phyloP scores from a whole-genome alignment of 306 rosid species.

The Inga laurina region DNA sequence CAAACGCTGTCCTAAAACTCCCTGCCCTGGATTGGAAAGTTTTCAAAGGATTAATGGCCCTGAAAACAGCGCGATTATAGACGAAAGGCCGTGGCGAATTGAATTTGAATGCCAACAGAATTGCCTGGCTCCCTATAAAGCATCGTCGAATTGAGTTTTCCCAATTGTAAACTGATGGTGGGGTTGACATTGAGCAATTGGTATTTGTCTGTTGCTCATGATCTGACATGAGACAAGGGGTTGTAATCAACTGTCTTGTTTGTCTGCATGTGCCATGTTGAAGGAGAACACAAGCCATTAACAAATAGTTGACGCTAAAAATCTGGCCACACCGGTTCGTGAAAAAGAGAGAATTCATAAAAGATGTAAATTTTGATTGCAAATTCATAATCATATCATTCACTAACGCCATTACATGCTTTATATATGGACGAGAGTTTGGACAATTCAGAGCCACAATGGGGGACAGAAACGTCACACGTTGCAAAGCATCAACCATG shows the following conservation, averaged over 20 bases:
- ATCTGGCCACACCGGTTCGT: background rate
- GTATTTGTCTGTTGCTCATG: background rate
- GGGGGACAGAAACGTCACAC: slow-evolving; percentile 9
- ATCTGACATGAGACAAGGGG: background rate
- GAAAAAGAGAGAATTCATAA: background rate
- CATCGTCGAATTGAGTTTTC: background rate
- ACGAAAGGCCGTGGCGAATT: too few species aligned
- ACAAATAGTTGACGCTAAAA: background rate
- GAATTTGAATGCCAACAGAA: background rate
- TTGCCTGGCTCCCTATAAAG: background rate
- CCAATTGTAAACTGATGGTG: background rate
- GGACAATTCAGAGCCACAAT: background rate
- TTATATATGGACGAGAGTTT: background rate
- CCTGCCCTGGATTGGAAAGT: too few species aligned
- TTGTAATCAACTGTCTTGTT: background rate
- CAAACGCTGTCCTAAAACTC: too few species aligned
- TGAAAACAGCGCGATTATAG: background rate
- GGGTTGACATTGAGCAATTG: background rate
- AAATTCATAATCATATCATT: background rate
- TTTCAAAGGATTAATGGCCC: background rate
- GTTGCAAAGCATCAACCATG: background rate
- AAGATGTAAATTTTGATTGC: background rate
- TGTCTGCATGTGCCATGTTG: background rate
- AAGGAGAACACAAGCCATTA: background rate
- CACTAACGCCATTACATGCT: slow-evolving; percentile 11